A percentile compares a stretch with the other conserved stretches of the same genome.
Evolutionary conservation across 1,139 yeast genomes (phyloP).

Genomic region (Pichia terricola): DNA sequence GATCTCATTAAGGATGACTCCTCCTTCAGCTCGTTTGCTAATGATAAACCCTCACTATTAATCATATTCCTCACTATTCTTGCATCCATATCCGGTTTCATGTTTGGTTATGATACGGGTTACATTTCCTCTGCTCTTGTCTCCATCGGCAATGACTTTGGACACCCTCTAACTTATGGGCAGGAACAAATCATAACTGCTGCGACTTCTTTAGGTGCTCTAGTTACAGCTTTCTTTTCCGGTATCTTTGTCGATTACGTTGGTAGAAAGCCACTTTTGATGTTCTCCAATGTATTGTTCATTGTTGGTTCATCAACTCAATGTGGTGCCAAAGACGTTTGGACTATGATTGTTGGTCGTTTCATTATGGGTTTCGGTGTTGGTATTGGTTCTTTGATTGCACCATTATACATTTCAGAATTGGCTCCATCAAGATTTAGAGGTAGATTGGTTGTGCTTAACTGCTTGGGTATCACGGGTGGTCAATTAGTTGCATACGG

Average conservation of each 20-base stretch:
- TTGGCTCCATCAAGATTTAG: slow-evolving; percentile 87
- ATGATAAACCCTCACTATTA: slow-evolving; percentile 48
- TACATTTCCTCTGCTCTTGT: slow-evolving; percentile 89
- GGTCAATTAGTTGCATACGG: slow-evolving; percentile 91
- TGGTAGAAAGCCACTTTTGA: slow-evolving; percentile 74
- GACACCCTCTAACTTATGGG: slow-evolving; percentile 49
- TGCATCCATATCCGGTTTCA: slow-evolving; percentile 86
- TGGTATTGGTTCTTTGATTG: slow-evolving; percentile 83
- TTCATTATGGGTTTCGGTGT: slow-evolving; percentile 93
- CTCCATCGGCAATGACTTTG: slow-evolving; percentile 67
- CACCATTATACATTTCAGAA: slow-evolving; percentile 86
- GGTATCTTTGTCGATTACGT: slow-evolving; percentile 72
- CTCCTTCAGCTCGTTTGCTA: slow-evolving; percentile 24
- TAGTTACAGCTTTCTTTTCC: slow-evolving; percentile 65
- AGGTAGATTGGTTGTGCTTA: slow-evolving; percentile 69
- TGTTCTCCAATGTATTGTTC: slow-evolving; percentile 72
- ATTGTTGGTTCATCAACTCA: slow-evolving; percentile 78
- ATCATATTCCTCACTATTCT: slow-evolving; percentile 65
- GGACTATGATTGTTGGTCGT: slow-evolving; percentile 91
- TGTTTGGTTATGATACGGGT: slow-evolving; percentile 97
- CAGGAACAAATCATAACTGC: slow-evolving; percentile 85
- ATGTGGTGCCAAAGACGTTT: slow-evolving; percentile 65
- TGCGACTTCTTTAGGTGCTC: slow-evolving; percentile 92
- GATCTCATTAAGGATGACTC: slow-evolving; percentile 3
- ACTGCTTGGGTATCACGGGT: slow-evolving; percentile 71